A percentile compares a stretch with the other conserved stretches of the same genome.
These are phyloP conservation scores for Pythium aquatile DNA, from an alignment of 352 stramenopile genomes.

Conservation along the genomic window DNA sequence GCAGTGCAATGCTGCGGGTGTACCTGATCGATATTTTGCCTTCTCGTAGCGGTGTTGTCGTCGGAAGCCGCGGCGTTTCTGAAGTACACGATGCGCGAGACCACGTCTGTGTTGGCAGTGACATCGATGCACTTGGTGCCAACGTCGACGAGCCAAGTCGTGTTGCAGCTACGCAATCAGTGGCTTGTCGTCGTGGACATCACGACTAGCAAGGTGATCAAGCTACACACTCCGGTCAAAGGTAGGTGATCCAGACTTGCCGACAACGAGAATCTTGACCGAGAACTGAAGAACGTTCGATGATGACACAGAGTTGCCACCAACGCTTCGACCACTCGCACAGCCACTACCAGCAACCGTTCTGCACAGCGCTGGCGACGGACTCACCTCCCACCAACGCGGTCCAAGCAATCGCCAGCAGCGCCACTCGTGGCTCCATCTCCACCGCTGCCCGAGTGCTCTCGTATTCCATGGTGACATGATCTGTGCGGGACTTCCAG, in stretches of 20 bases:
- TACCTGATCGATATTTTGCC: not conserved
- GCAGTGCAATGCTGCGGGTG: too few species aligned
- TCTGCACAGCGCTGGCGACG: slow-evolving; percentile 23
- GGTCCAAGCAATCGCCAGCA: slow-evolving; percentile 24
- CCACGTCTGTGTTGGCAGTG: slow-evolving; percentile 42
- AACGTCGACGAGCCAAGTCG: slow-evolving; percentile 29
- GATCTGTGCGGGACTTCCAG: slow-evolving; percentile 45
- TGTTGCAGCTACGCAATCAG: slow-evolving; percentile 71
- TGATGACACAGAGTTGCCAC: slow-evolving; percentile 1
- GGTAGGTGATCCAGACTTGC: slow-evolving; percentile 21
- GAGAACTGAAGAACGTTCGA: not conserved
- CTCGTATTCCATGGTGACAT: slow-evolving; percentile 53
- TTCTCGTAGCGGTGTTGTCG: slow-evolving; percentile 20
- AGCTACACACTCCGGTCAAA: slow-evolving; percentile 58
- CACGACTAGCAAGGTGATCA: slow-evolving; percentile 33
- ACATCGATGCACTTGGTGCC: slow-evolving; percentile 32
- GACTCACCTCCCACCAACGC: slow-evolving; percentile 19
- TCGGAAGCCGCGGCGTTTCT: slow-evolving; percentile 2
- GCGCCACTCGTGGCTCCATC: slow-evolving; percentile 51
- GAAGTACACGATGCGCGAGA: slow-evolving; percentile 23
- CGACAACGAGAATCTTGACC: not conserved
- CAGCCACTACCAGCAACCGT: slow-evolving; percentile 31
- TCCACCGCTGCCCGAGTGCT: slow-evolving; percentile 44
- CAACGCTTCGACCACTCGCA: not conserved
- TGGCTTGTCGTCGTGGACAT: slow-evolving; percentile 66